These are phyloP conservation scores for Epicoccum sorghinum DNA, from an alignment of 2,329 filamentous ascomycete genomes.

Conservation along the genomic window DNA sequence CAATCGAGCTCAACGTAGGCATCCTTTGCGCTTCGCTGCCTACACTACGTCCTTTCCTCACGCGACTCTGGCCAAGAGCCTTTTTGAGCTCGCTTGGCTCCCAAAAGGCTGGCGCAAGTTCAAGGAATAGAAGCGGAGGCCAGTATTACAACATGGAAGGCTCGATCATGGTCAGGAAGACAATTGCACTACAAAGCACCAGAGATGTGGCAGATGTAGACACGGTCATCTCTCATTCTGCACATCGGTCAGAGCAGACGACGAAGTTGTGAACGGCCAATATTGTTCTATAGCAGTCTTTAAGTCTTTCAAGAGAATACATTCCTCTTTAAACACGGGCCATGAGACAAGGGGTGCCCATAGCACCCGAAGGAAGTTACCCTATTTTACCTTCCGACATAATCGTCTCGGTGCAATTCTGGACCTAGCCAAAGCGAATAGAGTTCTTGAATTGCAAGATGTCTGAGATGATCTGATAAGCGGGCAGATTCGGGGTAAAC, in stretches of 20 bases:
- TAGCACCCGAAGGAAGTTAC: too few relatives aligned
- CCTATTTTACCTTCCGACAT: not conserved
- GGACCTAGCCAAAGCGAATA: not conserved
- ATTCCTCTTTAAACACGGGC: too few relatives aligned
- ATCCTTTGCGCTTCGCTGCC: not conserved
- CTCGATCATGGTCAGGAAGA: not conserved
- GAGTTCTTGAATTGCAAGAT: not conserved
- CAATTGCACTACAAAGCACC: not conserved
- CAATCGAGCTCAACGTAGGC: not conserved
- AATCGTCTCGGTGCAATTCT: not conserved
- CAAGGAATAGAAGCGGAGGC: not conserved
- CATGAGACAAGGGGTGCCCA: too few relatives aligned
- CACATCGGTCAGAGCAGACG: not conserved
- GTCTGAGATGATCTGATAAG: conserved; percentile 6
- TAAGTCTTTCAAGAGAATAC: too few relatives aligned
- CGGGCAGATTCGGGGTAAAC: conserved; percentile 8
- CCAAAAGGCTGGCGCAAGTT: not conserved
- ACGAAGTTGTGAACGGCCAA: not conserved
- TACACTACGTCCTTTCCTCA: not conserved
- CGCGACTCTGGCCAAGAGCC: not conserved
- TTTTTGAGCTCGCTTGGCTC: not conserved
- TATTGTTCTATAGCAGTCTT: too few relatives aligned
- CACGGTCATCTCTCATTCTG: not conserved
- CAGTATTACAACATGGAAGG: not conserved
- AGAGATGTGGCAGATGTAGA: not conserved